These are phyloP conservation scores for Irpex sp. DNA, from an alignment of 1,284 basidiomycete genomes.

Conservation along the genomic window DNA sequence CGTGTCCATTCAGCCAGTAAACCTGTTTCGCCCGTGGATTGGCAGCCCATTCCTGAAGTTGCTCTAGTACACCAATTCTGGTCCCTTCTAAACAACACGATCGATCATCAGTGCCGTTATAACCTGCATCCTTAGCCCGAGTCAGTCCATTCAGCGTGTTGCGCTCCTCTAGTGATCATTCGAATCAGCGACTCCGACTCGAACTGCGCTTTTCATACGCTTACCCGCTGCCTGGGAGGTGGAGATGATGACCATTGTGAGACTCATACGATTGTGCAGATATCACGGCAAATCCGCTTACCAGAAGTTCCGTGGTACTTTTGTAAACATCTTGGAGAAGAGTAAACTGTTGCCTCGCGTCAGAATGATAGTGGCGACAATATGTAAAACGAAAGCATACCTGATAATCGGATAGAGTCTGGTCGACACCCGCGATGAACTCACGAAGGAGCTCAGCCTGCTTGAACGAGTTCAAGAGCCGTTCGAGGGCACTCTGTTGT, in stretches of 20 bases:
- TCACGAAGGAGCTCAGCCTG: not conserved
- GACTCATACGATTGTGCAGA: not conserved
- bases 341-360: not conserved
- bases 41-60: not conserved
- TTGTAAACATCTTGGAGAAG: not conserved
- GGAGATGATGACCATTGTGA: not conserved
- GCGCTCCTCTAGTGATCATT: not conserved
- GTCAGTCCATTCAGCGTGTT: not conserved
- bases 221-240: not conserved
- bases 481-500: not conserved
- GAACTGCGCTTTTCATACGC: not conserved
- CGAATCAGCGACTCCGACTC: not conserved
- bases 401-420: not conserved
- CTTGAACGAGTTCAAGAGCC: not conserved
- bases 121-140: not conserved
- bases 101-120: not conserved
- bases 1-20: constrained; percentile 14
- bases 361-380: not conserved
- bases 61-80: not conserved
- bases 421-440: not conserved
- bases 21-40: not conserved
- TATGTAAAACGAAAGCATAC: not conserved
- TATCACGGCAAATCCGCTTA: not conserved
- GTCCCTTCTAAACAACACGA: not conserved
- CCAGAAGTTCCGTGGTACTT: not conserved